Evolutionary conservation across 2,329 filamentous ascomycete species (phyloP), one percentile per base, ranked within the genome.

Genomic region (Microsporum canis): DNA sequence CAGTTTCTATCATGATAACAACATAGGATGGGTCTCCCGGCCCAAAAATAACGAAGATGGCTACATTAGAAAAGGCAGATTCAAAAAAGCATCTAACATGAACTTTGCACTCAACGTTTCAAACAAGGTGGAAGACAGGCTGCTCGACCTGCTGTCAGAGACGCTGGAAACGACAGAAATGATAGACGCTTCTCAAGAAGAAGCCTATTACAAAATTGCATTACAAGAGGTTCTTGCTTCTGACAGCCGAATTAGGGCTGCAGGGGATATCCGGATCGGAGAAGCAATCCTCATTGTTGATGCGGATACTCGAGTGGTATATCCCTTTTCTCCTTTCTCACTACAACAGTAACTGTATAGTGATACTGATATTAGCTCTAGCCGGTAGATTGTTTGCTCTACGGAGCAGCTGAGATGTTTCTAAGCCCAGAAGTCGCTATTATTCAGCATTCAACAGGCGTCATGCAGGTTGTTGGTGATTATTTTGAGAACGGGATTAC

Each of bases 201-300:
- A 81, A 62, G 74, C 76, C 2, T 60, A 70, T 17, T 71, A 72
- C 59, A 55, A 68, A 34, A 61, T 67, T 34, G 68, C 68, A 43
- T 63, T 73, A 34, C 60, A 69, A 51, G 75, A 81, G 43, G 80
- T 84, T n/a, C 23, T 76, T 82, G 45, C 75, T 72, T 7, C 75
- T 78, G 53, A 81, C 82, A 12, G 72, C 84, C 31, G 74, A 77
- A 60, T 81, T 83, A 66, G 78, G 81, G 89, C 89, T 17, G 88
- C 90, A 70, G 90, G 89, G 64, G 91, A 94, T 72, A 87, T 95
- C 66, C 88, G 89, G 58, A 79, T 95, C 27, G 90, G 90, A 61
- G 89, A 95, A 74, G 91, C 84, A 66, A 86, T 88, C 60, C 75
- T 88, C 14, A 77, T 88, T 58, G 82, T 88, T 62, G 85, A 88